Evolutionary conservation across 2,329 filamentous ascomycete genomes (phyloP).

Genomic region (Cordyceps militaris): DNA sequence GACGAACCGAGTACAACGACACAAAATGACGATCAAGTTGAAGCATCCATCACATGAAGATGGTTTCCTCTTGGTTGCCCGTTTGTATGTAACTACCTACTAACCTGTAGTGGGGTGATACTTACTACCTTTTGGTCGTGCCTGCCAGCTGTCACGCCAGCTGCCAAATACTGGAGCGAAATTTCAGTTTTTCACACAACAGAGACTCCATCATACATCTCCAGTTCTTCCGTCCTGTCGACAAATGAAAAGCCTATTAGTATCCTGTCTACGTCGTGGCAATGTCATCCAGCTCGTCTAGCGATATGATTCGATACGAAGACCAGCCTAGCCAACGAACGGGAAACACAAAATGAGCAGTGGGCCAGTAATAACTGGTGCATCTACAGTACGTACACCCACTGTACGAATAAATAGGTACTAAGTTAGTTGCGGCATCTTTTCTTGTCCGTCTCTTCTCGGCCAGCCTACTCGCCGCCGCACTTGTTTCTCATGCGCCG

Average conservation of each 20-base stretch:
- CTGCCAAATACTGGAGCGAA: neutral
- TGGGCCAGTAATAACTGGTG: neutral
- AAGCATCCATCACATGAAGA: neutral
- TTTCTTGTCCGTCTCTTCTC: neutral
- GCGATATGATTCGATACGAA: neutral
- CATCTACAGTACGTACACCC: too few relatives aligned
- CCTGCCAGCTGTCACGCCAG: neutral
- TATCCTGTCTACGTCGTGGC: neutral
- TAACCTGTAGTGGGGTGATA: too few relatives aligned
- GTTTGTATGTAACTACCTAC: too few relatives aligned
- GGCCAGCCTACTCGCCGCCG: neutral
- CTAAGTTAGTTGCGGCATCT: too few relatives aligned
- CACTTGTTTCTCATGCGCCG: neutral
- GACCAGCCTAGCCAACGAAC: neutral
- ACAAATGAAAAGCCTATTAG: neutral
- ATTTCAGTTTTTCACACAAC: constrained; percentile 1
- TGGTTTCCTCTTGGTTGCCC: neutral
- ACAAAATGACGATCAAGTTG: too few relatives aligned
- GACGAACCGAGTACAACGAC: too few relatives aligned
- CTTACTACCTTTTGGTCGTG: too few relatives aligned
- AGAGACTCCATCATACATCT: neutral
- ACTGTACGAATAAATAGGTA: too few relatives aligned
- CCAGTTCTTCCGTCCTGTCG: neutral
- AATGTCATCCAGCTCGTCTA: neutral
- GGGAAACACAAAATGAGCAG: neutral